Conservation (phyloP, 2,329 filamentous ascomycete species). For the Stagonosporopsis rhizophila region DNA sequence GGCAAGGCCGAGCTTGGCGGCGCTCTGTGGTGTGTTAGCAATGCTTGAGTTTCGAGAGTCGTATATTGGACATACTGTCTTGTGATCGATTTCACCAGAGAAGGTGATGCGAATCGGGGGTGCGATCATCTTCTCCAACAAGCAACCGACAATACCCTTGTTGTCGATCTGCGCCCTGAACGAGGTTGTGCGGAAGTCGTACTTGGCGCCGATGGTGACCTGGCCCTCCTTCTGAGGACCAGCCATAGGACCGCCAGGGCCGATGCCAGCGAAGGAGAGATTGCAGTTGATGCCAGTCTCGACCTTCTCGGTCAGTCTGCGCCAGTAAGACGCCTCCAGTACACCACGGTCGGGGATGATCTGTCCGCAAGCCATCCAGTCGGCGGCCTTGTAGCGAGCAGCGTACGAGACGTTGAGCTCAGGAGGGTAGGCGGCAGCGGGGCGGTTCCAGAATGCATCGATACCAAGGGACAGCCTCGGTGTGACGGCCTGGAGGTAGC, state of each 20-base stretch:
- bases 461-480: constrained; percentile 85
- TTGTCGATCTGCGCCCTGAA: constrained; percentile 97
- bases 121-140: constrained; percentile 94
- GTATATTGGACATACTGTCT: constrained; percentile 75
- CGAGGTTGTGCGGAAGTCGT: constrained; percentile 94
- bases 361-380: constrained; percentile 94
- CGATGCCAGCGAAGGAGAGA: constrained; percentile 74
- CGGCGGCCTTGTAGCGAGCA: constrained; percentile 85
- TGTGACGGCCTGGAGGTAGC: constrained; percentile 93
- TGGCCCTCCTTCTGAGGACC: constrained; percentile 83
- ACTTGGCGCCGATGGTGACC: constrained; percentile 93
- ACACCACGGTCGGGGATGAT: constrained; percentile 86
- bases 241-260: constrained; percentile 68
- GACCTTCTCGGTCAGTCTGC: constrained; percentile 88
- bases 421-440: constrained; percentile 82
- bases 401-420: constrained; percentile 90
- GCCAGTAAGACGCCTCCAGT: constrained; percentile 88
- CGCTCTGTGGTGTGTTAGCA: constrained; percentile 68
- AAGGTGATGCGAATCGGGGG: constrained; percentile 93
- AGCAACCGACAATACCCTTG: constrained; percentile 87
- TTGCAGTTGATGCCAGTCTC: constrained; percentile 96
- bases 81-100: constrained; percentile 94
- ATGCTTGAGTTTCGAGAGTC: not conserved
- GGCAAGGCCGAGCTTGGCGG: constrained; percentile 91
- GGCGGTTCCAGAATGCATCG: constrained; percentile 92